phyloP scores from a whole-genome alignment of 805 yeast genomes.

The Candida broadrunensis region DNA sequence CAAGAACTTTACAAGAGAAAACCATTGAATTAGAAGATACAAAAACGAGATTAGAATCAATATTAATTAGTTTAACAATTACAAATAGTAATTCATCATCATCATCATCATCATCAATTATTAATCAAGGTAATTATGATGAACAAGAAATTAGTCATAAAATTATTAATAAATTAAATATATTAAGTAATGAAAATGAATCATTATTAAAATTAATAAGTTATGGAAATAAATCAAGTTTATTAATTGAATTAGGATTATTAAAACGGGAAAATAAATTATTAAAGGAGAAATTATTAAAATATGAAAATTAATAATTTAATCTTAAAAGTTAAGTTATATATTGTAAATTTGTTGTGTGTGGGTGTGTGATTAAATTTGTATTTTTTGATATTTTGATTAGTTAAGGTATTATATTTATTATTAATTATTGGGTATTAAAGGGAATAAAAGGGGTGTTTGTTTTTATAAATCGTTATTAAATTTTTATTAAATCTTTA shows the following conservation, averaged over 20 bases:
- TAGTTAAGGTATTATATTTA: no score
- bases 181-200: slow-evolving; percentile 66
- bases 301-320: slow-evolving; percentile 2
- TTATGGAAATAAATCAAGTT: slow-evolving; percentile 72
- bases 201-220: slow-evolving; percentile 68
- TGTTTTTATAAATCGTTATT: no score
- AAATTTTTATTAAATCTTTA: no score
- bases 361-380: no score
- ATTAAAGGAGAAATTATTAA: slow-evolving; percentile 9
- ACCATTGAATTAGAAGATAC: slow-evolving; percentile 57
- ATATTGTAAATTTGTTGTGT: no score
- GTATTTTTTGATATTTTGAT: no score
- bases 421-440: no score
- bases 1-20: slow-evolving; percentile 45
- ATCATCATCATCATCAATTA: slow-evolving; percentile 10
- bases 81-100: neutral
- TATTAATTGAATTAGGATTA: slow-evolving; percentile 64
- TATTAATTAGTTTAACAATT: slow-evolving; percentile 34
- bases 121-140: slow-evolving; percentile 63
- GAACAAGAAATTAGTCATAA: slow-evolving; percentile 74
- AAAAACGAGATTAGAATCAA: slow-evolving; percentile 59
- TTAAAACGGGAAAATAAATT: slow-evolving; percentile 26
- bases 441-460: no score
- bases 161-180: slow-evolving; percentile 58
- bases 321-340: no score